Percentiles rank a stretch among this genome's conserved stretches.
Evolutionary conservation across 257 asterid species (phyloP).

Genomic region (Scutellaria baicalensis): DNA sequence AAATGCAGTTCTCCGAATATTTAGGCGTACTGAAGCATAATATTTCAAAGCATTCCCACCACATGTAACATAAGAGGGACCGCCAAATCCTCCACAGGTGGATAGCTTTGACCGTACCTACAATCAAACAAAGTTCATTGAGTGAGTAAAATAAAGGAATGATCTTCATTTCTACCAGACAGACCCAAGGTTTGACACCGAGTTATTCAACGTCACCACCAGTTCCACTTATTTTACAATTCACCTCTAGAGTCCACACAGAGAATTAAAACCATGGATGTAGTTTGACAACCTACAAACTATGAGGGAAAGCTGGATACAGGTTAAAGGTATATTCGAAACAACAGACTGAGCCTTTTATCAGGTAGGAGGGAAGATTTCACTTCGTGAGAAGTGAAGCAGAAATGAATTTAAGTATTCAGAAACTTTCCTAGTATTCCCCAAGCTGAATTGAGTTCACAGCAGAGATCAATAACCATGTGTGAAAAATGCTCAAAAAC

Average conservation of each 20-base stretch:
- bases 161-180: not conserved
- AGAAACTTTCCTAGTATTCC: too few relatives aligned
- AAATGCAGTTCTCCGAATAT: slow-evolving; percentile 57
- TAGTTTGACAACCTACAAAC: not conserved
- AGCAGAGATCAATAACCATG: too few relatives aligned
- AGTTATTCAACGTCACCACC: not conserved
- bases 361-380: not conserved
- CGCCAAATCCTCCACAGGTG: slow-evolving; percentile 69
- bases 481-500: too few relatives aligned
- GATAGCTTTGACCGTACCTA: slow-evolving; percentile 85
- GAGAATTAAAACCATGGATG: not conserved
- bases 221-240: not conserved
- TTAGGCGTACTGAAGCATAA: slow-evolving; percentile 80
- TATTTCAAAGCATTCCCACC: slow-evolving; percentile 98
- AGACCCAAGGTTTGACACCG: not conserved
- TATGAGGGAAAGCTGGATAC: not conserved
- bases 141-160: not conserved
- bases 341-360: not conserved
- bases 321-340: not conserved
- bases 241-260: not conserved
- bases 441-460: not conserved
- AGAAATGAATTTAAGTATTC: not conserved
- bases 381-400: not conserved
- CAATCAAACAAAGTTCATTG: slow-evolving; percentile 7
- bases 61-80: slow-evolving; percentile 89